Base-by-base conservation (phyloP, 495 filamentous ascomycete species). In the Chaetomium fimeti region DNA sequence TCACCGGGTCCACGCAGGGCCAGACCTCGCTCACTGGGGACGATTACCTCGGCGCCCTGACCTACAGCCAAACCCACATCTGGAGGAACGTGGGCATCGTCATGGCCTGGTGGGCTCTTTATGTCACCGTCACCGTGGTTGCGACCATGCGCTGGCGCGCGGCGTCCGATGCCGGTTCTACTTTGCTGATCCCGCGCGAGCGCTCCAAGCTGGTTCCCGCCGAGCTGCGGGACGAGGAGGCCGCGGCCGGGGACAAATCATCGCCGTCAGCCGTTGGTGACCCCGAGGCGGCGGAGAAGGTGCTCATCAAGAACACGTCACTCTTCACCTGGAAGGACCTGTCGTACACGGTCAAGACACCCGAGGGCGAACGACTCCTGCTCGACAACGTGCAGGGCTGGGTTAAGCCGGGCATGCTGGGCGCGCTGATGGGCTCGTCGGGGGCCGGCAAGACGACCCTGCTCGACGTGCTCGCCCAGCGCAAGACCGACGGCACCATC, bases 41-140 rank as follows among this genome's bases (percentile, higher is more conserved):
- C 22, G 75, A 80, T 27, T 93, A 91, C 66, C 67, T 92, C 11
- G 67, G 73, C 20, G 80, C 79, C 22, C 87, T 86, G 65, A 72
- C 82, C 25, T 92, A 91, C 69, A 82, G 79, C n/a, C 82, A 85
- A 6, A 66, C 71, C 29, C 84, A 93, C 70, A 72, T 92, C 12
- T 93, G 90, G 90, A 83, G 90, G n/a, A 92, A 93, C 72, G 89
- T 90, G 66, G 89, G 88, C 54, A 87, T 92, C 42, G 64, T 91
- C 60, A 81, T 90, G 51, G 87, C 84, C 18, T 91, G 88, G 61
- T 85, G 79, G 22, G 81, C 87, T 22, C 74, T 89, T 5, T 91
- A 90, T 63, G 82, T 92, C 57, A 61, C 85, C 43, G 75, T 91
- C 45, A 90, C 89, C 4, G 78, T 88, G 56, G 56, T 88, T 54